Conservation (phyloP, 805 yeast species). For the Starmerella gropengiesseri region DNA sequence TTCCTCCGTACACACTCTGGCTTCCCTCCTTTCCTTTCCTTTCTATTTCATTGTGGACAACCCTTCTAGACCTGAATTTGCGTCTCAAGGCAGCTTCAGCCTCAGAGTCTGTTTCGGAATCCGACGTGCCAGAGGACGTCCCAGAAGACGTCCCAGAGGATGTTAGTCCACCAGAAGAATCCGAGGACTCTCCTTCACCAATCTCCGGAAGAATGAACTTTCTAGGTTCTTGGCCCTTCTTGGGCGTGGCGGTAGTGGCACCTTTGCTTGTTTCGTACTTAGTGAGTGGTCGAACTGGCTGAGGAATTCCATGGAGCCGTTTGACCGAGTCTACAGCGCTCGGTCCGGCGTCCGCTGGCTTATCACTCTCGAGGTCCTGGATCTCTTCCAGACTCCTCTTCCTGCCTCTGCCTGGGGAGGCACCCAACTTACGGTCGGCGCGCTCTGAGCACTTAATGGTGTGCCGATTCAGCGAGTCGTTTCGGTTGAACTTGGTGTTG, state of each 20-base stretch:
- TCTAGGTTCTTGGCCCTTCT: no score
- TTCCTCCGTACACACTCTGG: neutral
- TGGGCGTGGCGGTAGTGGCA: no score
- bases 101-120: neutral
- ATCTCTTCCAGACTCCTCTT: neutral
- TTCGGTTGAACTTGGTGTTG: constrained; percentile 16
- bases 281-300: no score
- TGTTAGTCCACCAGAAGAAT: neutral
- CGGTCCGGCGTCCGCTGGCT: no score
- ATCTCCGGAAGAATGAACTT: neutral
- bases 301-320: no score
- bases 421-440: neutral
- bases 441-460: constrained; percentile 10
- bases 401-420: neutral
- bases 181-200: constrained; percentile 1
- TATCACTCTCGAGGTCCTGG: no score
- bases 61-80: no score
- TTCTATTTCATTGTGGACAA: neutral
- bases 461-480: constrained; percentile 18
- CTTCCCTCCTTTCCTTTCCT: neutral
- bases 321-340: no score
- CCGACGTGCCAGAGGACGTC: constrained; percentile 4
- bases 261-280: no score
- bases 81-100: no score
- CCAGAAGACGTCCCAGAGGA: neutral